Evolutionary conservation across 1,139 yeast species (phyloP).

Genomic region (Pneumocystis jirovecii): DNA sequence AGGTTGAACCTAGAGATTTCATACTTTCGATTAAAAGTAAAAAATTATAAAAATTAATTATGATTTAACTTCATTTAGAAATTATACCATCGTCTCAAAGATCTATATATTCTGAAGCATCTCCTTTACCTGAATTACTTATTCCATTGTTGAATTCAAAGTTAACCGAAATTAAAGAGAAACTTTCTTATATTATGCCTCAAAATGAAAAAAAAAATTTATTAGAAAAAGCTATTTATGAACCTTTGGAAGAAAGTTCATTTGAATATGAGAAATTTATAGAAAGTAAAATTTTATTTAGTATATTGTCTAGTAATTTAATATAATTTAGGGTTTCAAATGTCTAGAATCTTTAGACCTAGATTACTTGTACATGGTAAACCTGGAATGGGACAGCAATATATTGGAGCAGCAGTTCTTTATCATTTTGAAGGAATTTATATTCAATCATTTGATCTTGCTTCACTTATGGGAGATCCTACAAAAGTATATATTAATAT

Average conservation of each 20-base stretch:
- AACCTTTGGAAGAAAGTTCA: slow-evolving; percentile 52
- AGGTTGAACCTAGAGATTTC: slow-evolving; percentile 74
- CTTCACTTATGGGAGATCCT: slow-evolving; percentile 63
- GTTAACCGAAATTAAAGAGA: slow-evolving; percentile 33
- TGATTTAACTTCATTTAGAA: slow-evolving; percentile 18
- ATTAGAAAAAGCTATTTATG: slow-evolving; percentile 56
- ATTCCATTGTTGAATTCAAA: slow-evolving; percentile 44
- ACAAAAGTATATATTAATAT: slow-evolving; percentile 29
- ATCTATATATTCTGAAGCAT: slow-evolving; percentile 56
- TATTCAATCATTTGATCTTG: slow-evolving; percentile 72
- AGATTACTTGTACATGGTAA: slow-evolving; percentile 59
- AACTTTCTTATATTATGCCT: slow-evolving; percentile 51
- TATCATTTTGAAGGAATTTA: slow-evolving; percentile 81
- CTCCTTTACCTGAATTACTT: slow-evolving; percentile 65
- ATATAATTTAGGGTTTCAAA: slow-evolving; percentile 24
- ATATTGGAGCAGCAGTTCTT: slow-evolving; percentile 67
- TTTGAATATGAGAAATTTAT: slow-evolving; percentile 50
- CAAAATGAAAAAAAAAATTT: slow-evolving; percentile 41
- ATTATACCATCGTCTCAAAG: slow-evolving; percentile 88
- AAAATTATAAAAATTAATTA: background rate
- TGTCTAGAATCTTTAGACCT: slow-evolving; percentile 68
- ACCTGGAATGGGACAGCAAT: slow-evolving; percentile 79
- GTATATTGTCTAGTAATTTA: background rate
- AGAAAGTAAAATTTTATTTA: slow-evolving; percentile 32
- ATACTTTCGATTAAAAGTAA: slow-evolving; percentile 59